Percentiles rank a stretch among this genome's conserved stretches.
Conservation (phyloP, 495 filamentous ascomycete genomes). For the Letharia columbiana region DNA sequence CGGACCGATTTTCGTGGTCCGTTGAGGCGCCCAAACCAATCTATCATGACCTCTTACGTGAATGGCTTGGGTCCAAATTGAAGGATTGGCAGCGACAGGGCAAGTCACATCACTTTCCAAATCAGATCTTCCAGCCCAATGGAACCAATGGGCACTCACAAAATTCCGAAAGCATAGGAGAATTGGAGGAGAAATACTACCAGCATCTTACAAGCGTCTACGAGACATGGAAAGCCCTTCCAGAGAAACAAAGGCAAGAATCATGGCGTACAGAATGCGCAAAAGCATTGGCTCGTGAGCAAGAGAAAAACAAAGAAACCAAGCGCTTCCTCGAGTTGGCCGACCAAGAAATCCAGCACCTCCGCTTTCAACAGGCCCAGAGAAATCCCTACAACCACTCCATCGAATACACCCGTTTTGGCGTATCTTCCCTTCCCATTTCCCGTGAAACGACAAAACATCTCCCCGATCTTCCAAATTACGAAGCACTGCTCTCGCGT, state of each 20-base stretch:
- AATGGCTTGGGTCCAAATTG: slow-evolving; percentile 56
- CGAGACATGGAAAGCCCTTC: slow-evolving; percentile 57
- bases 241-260: slow-evolving; percentile 48
- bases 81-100: slow-evolving; percentile 45
- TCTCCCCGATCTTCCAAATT: slow-evolving; percentile 36
- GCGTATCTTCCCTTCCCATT: slow-evolving; percentile 55
- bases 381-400: slow-evolving; percentile 49
- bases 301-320: slow-evolving; percentile 53
- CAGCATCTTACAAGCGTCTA: slow-evolving; percentile 63
- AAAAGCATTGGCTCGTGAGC: slow-evolving; percentile 58
- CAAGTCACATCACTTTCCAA: slow-evolving; percentile 29
- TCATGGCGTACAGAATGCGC: slow-evolving; percentile 73
- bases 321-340: slow-evolving; percentile 53
- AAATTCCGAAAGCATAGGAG: slow-evolving; percentile 47
- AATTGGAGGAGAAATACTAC: slow-evolving; percentile 41
- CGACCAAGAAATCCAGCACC: slow-evolving; percentile 62
- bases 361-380: slow-evolving; percentile 57
- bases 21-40: slow-evolving; percentile 58
- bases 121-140: slow-evolving; percentile 16
- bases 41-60: slow-evolving; percentile 60
- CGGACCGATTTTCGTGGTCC: slow-evolving; percentile 65
- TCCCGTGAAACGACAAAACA: slow-evolving; percentile 36
- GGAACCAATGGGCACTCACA: slow-evolving; percentile 31
- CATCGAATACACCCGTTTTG: slow-evolving; percentile 58
- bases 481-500: slow-evolving; percentile 47